These are phyloP conservation scores for Pulveroboletus ravenelii DNA, from an alignment of 768 basidiomycete genomes.

Conservation along the genomic window DNA sequence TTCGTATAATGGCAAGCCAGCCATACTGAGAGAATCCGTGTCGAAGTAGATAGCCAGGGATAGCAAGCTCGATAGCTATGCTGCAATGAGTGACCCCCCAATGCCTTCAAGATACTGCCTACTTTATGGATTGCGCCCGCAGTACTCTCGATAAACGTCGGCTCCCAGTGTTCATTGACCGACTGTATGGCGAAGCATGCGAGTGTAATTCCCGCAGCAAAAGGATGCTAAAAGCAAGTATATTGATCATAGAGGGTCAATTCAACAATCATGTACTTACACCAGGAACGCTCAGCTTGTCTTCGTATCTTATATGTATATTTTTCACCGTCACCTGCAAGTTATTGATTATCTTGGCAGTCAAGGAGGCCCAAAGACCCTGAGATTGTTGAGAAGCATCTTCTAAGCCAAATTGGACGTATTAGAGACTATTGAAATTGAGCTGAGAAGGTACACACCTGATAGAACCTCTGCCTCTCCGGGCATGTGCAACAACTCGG, in stretches of 20 bases:
- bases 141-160: conserved; percentile 89
- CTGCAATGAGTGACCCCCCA: conserved; percentile 3
- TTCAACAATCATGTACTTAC: conserved; percentile 42
- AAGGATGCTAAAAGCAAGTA: conserved; percentile 67
- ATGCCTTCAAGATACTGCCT: conserved; percentile 1
- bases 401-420: conserved; percentile 14
- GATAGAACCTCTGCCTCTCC: conserved; percentile 47
- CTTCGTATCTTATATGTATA: conserved; percentile 95
- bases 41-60: conserved; percentile 93
- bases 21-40: conserved; percentile 81
- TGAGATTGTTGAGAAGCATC: conserved; percentile 71
- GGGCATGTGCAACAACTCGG: conserved; percentile 74
- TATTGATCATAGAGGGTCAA: background rate
- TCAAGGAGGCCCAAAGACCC: conserved; percentile 76
- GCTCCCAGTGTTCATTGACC: conserved; percentile 81
- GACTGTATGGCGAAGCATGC: conserved; percentile 85
- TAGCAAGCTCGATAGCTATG: conserved; percentile 76
- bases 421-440: background rate
- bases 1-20: conserved; percentile 58
- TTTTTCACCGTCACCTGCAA: conserved; percentile 93
- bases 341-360: conserved; percentile 91
- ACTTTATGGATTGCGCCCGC: conserved; percentile 88
- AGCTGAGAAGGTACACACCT: conserved; percentile 33
- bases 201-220: conserved; percentile 86
- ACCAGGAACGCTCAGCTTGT: conserved; percentile 87